Evolutionary conservation across 2,329 filamentous ascomycete genomes (phyloP), one percentile per base, ranked within the genome.

Genomic region (Penicillium concentricum): DNA sequence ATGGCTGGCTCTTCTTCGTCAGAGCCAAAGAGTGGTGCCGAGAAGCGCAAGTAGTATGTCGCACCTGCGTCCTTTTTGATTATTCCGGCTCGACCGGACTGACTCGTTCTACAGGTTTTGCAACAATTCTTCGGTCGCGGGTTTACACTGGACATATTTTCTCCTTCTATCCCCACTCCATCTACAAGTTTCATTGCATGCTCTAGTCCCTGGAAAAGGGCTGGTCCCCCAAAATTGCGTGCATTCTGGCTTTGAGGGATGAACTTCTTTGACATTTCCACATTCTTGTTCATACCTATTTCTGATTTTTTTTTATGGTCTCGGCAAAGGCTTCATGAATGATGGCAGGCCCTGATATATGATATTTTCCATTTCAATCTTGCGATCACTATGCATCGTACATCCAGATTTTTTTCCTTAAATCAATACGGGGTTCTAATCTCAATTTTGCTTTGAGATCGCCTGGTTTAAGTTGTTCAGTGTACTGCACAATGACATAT

Each of bases 21-120:
- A 3, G 58, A 61, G 18, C 54, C 61, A 35, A 56, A 58, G 28
- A 55, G 58, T 30, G 57, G 61, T 20, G 68, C 54, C 22, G 63
- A 67, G 54, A 67, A 69, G 63, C 67, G 64, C 49, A 71, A 66
- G 61, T 53, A 57, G 65, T 69, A 59, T 64, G 46, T 43, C 9
- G n/a, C 18, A 26, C 44, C 26, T 49, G 7, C 48, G n/a, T 35
- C 4, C 8, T 7, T 44, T 34, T 24, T 2, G 3, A 30, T 37
- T 28, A 3, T 22, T 10, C 13, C 10, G 24, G 26, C 24, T n/a
- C 32, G 6, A 6, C 6, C 4, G 28, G 6, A 22, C 51, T 35
- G 30, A 42, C 16, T 41, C 16, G 18, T 20, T 24, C 3, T n/a
- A 16, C 2, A 32, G 18, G 32, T 30, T 32, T 44, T 9, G 30